phyloP scores from a whole-genome alignment of 768 basidiomycete species.

The Tricholoma flavovirens region DNA sequence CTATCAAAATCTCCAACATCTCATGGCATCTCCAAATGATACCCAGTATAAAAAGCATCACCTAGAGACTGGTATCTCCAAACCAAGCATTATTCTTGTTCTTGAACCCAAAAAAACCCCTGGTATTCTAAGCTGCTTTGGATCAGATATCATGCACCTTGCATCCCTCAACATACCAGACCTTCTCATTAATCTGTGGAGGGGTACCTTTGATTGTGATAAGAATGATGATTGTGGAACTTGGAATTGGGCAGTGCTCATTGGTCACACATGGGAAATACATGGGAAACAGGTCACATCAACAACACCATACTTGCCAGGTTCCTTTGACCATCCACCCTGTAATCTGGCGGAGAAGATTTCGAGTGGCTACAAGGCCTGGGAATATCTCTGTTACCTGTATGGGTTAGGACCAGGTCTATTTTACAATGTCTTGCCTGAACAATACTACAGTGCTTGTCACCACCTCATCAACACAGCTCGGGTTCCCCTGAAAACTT shows the following conservation, averaged over 20 bases:
- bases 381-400: no score
- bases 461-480: no score
- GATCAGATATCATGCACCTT: slow-evolving; percentile 38
- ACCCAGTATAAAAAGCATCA: slow-evolving; percentile 11
- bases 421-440: no score
- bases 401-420: no score
- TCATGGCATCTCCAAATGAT: slow-evolving; percentile 10
- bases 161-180: no score
- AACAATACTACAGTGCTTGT: no score
- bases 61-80: no score
- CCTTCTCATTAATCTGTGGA: slow-evolving; percentile 31
- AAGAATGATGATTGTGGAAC: neutral
- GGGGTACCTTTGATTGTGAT: slow-evolving; percentile 16
- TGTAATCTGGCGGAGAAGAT: no score
- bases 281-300: slow-evolving; percentile 10
- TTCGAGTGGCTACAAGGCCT: no score
- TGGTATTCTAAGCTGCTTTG: no score
- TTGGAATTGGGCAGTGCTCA: slow-evolving; percentile 2
- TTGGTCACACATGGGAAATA: slow-evolving; percentile 1
- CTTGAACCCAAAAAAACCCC: slow-evolving; percentile 14
- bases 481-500: no score
- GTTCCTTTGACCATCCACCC: slow-evolving; percentile 16
- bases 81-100: slow-evolving; percentile 27
- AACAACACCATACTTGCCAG: slow-evolving; percentile 7
- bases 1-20: neutral